Evolutionary conservation across 2,329 filamentous ascomycete genomes (phyloP), one percentile per base, ranked within the genome.

Genomic region (Daldinia sp.): DNA sequence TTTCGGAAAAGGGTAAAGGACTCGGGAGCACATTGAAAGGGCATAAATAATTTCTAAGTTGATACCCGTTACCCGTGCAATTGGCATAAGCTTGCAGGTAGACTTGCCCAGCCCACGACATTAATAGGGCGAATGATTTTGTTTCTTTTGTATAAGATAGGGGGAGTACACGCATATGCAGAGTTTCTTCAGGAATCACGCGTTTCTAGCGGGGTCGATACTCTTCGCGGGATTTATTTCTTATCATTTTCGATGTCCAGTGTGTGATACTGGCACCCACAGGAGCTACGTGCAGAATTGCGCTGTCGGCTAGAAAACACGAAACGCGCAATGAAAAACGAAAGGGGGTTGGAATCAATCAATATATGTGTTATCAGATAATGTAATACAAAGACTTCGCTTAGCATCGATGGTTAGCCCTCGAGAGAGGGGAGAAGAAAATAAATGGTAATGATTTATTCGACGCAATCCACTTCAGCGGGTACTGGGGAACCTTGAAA

Each of bases 21-120:
- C 39, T 68, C 51, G 55, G 59, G 56, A 66, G 33, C 60, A 44
- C 42, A 51, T 46, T 42, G 56, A 66, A 41, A 66, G 28, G 62
- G 58, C 65, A 58, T 69, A 63, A 64, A 58, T 69, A 63, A 60
- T 69, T 64, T 66, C 50, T 53, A 48, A 71, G 63, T 71, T 69
- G 69, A 71, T 71, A 71, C 66, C 66, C 69, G 65, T 68, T 60
- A 57, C 54, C 59, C 50, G 56, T 63, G 63, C 44, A 60, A 60
- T 59, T 56, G 63, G 51, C 57, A 63, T 67, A 69, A 67, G 57
- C 66, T 67, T 66, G 60, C 63, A 71, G 66, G 42, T 66, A 58
- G 55, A 68, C 18, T 65, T 65, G 53, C 37, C 59, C 28, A 55
- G 50, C 54, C 55, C 62, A 68, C 61, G 62, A 70, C 60, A 57